Conservation (phyloP, 1,284 basidiomycete species). For the Ganoderma multipileum region DNA sequence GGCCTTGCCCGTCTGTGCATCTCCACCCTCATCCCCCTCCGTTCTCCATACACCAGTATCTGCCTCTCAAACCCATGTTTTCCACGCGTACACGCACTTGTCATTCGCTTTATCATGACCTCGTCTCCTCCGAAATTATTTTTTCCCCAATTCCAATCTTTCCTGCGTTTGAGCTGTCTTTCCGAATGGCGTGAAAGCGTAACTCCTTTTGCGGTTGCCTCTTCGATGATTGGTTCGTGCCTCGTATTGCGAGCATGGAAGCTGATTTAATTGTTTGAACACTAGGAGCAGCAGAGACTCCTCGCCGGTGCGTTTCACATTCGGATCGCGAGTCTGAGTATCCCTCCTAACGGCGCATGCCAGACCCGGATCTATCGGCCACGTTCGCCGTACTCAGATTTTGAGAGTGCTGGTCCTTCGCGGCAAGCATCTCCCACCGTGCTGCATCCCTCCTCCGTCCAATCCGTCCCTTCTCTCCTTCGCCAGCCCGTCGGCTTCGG, state of each 20-base stretch:
- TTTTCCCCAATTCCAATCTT: not conserved
- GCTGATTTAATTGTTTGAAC: not conserved
- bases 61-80: too few relatives aligned
- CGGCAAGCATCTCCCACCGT: constrained; percentile 16
- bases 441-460: constrained; percentile 17
- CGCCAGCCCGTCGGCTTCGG: constrained; percentile 33
- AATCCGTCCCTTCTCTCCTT: constrained; percentile 15
- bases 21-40: not conserved
- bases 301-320: constrained; percentile 22
- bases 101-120: too few relatives aligned
- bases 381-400: constrained; percentile 27
- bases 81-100: too few relatives aligned
- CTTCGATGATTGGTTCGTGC: not conserved
- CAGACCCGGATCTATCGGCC: constrained; percentile 21
- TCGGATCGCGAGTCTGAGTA: not conserved
- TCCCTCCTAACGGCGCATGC: constrained; percentile 2
- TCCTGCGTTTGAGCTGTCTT: not conserved
- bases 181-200: not conserved
- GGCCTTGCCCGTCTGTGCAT: not conserved
- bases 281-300: constrained; percentile 25
- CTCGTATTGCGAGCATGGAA: not conserved
- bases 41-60: not conserved
- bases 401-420: constrained; percentile 11
- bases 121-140: too few relatives aligned
- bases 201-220: not conserved